phyloP scores from a whole-genome alignment of 116 monocot species.

The Trichopus zeylanicus region DNA sequence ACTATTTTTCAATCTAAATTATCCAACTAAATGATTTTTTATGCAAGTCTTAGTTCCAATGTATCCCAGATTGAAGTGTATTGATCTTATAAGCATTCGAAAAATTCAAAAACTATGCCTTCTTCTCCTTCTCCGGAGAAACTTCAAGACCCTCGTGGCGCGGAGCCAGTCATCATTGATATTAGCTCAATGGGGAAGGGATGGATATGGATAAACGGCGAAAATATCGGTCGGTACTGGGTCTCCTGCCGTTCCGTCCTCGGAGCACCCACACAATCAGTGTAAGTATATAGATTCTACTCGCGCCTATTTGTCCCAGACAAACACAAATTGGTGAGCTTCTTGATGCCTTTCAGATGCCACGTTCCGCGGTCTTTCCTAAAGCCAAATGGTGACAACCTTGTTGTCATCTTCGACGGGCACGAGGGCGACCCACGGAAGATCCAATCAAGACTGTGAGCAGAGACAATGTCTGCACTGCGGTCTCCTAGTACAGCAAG shows the following conservation, averaged over 20 bases:
- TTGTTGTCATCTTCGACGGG: slow-evolving; percentile 77
- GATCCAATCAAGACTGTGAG: slow-evolving; percentile 43
- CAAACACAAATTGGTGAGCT: neutral
- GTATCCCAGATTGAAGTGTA: neutral
- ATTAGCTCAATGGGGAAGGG: slow-evolving; percentile 86
- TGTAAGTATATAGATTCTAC: slow-evolving; percentile 23
- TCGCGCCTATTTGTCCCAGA: neutral
- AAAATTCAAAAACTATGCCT: slow-evolving; percentile 21
- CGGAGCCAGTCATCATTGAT: slow-evolving; percentile 59
- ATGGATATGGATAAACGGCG: slow-evolving; percentile 65
- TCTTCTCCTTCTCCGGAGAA: slow-evolving; percentile 22
- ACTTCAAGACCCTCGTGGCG: slow-evolving; percentile 55
- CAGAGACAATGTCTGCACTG: slow-evolving; percentile 78
- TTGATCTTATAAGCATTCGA: neutral
- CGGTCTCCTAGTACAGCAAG: slow-evolving; percentile 42
- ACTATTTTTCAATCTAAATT: neutral
- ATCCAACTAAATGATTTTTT: no score
- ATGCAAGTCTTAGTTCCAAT: neutral
- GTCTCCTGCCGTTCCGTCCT: slow-evolving; percentile 50
- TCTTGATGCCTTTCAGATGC: slow-evolving; percentile 29
- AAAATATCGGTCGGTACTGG: slow-evolving; percentile 83
- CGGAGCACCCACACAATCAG: slow-evolving; percentile 59
- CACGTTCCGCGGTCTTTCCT: slow-evolving; percentile 64
- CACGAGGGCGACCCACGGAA: slow-evolving; percentile 46
- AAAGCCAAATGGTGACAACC: slow-evolving; percentile 46